Evolutionary conservation across 768 basidiomycete genomes (phyloP).

Genomic region (Jaapia argillacea): DNA sequence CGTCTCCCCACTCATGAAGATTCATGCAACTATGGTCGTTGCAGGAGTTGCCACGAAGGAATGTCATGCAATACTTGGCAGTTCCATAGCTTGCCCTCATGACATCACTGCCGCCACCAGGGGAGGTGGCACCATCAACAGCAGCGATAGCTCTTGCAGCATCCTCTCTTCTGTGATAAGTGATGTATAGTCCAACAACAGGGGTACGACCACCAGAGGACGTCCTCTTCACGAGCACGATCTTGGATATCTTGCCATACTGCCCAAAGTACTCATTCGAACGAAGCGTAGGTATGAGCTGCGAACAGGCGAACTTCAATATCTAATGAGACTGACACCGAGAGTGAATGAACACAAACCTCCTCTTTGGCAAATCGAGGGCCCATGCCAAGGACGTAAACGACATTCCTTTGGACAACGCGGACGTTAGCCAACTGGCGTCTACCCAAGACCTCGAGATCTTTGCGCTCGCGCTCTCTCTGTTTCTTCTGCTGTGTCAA

Average conservation of each 20-base stretch:
- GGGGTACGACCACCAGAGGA: slow-evolving; percentile 62
- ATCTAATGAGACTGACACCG: too few species aligned
- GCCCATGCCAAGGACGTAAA: slow-evolving; percentile 94
- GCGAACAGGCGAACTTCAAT: too few species aligned
- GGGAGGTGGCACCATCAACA: slow-evolving; percentile 86
- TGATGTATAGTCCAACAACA: slow-evolving; percentile 92
- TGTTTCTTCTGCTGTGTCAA: slow-evolving; percentile 93
- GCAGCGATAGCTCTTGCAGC: slow-evolving; percentile 88
- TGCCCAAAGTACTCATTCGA: slow-evolving; percentile 97
- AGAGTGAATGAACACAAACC: slow-evolving; percentile 36
- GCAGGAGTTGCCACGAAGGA: slow-evolving; percentile 78
- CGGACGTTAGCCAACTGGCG: slow-evolving; percentile 87
- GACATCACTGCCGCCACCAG: slow-evolving; percentile 80
- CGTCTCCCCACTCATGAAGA: slow-evolving; percentile 97
- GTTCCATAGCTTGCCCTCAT: slow-evolving; percentile 95
- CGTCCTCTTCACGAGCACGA: slow-evolving; percentile 85
- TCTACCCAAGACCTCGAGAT: slow-evolving; percentile 77
- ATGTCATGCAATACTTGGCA: slow-evolving; percentile 95
- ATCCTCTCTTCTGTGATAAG: slow-evolving; percentile 90
- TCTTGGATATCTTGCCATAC: slow-evolving; percentile 96
- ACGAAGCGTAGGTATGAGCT: slow-evolving; percentile 88
- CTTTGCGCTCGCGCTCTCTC: slow-evolving; percentile 90
- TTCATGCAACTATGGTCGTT: slow-evolving; percentile 88
- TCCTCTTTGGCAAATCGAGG: slow-evolving; percentile 94
- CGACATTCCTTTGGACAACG: slow-evolving; percentile 93